Evolutionary conservation across 2,329 filamentous ascomycete species (phyloP), one percentile per base, ranked within the genome.

Genomic region (Colletotrichum scovillei): DNA sequence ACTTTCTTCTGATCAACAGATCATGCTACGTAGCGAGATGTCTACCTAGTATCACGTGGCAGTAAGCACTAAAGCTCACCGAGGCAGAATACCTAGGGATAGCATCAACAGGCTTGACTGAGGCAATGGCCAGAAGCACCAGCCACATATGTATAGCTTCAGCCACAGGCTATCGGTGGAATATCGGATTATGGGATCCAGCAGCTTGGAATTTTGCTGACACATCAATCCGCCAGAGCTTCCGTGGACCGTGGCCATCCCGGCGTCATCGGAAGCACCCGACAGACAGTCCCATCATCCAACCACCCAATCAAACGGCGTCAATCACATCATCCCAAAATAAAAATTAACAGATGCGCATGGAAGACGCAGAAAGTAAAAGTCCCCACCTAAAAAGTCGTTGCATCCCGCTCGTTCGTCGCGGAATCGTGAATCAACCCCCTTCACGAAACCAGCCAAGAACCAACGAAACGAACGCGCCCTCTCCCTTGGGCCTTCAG

Each of bases 301-400:
- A 16, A 1, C 6, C 30, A 24, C 19, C 16, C 60, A 65, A 66
- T 71, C 67, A 71, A 24, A 66, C 55, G 42, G 56, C 58, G 12
- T 30, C 38, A 38, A 60, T 58, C 71, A 63, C 67, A 71, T 73
- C 59, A 42, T 62, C 19, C n/a, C 7, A 60, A 59, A 59, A 60
- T 69, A 32, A 63, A 64, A 52, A 53, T 32, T 12, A 49, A 26
- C 26, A 14, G 59, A 64, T 49, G 42, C 62, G 53, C 53, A 56
- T 28, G 11, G 24, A 52, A 65, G 55, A 16, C 22, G n/a, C 24
- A 28, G 3, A 26, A 8, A 8, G 22, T 1, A 19, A 42, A 42
- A 19, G 14, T 63, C 63, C 30, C 71, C 71, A 73, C 70, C 52
- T 35, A 62, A 71, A 71, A 73, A 71, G 71, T 71, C 38, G 62